Percentiles rank a stretch among this genome's conserved stretches.
Evolutionary conservation across 1,284 basidiomycete genomes (phyloP).

Genomic region (Paramarasmius palmivorus): DNA sequence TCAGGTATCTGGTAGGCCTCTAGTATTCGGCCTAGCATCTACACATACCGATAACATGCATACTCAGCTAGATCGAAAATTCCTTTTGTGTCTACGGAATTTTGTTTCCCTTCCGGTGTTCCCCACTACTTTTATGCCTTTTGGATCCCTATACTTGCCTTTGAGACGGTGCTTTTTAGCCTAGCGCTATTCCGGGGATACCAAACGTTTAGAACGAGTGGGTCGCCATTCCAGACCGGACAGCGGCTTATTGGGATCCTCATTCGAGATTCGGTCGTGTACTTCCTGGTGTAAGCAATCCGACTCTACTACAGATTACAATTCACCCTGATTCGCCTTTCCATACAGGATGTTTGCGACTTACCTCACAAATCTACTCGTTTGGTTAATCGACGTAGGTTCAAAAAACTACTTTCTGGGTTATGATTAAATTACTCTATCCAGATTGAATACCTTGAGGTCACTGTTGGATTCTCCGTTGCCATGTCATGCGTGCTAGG

Average conservation of each 20-base stretch:
- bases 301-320: neutral
- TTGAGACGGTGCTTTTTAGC: conserved; percentile 50
- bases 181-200: conserved; percentile 51
- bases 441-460: conserved; percentile 42
- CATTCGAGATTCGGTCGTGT: conserved; percentile 54
- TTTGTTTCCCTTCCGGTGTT: conserved; percentile 42
- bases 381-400: conserved; percentile 51
- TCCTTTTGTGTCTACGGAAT: conserved; percentile 18
- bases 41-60: neutral
- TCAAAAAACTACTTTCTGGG: neutral
- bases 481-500: conserved; percentile 58
- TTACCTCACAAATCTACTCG: conserved; percentile 51
- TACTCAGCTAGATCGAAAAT: neutral
- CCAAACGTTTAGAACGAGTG: conserved; percentile 37
- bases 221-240: conserved; percentile 41
- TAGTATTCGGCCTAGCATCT: neutral
- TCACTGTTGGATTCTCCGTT: conserved; percentile 56
- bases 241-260: conserved; percentile 46
- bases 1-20: conserved; percentile 36
- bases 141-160: conserved; percentile 59
- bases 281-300: conserved; percentile 50
- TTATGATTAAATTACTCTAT: conserved; percentile 1
- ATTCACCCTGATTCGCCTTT: conserved; percentile 3
- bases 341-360: conserved; percentile 58
- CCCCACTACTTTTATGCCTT: conserved; percentile 49